These are phyloP conservation scores for Exophiala phaeomuriformis DNA, from an alignment of 2,329 filamentous ascomycete species.

Conservation along the genomic window DNA sequence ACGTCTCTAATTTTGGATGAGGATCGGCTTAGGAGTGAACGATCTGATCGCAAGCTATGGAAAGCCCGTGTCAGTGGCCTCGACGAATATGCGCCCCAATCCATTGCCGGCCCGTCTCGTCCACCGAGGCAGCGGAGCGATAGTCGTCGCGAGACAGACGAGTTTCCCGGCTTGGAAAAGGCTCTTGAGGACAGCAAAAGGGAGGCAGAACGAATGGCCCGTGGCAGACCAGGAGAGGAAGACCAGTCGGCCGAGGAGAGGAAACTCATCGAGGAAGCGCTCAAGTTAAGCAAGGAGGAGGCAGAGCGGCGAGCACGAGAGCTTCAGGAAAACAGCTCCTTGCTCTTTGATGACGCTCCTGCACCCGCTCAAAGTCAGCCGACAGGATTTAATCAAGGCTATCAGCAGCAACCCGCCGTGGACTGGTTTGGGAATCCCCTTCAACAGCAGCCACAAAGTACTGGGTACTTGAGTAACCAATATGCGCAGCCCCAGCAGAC, in stretches of 20 bases:
- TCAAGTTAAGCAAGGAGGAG: no score
- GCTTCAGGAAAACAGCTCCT: slow-evolving; percentile 76
- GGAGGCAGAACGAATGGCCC: no score
- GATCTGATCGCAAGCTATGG: slow-evolving; percentile 87
- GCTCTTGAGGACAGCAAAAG: no score
- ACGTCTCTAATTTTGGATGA: slow-evolving; percentile 89
- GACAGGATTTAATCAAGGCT: slow-evolving; percentile 92
- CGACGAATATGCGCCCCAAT: slow-evolving; percentile 62
- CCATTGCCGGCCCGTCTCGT: slow-evolving; percentile 39
- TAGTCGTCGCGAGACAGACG: no score
- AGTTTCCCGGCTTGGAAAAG: no score
- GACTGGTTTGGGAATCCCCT: slow-evolving; percentile 97
- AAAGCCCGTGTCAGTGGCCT: slow-evolving; percentile 92
- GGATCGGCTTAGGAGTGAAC: slow-evolving; percentile 80
- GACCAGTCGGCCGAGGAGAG: no score
- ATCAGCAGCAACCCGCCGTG: slow-evolving; percentile 91
- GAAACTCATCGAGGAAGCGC: no score
- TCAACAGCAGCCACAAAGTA: slow-evolving; percentile 64
- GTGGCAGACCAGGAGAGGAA: no score
- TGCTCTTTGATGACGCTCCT: slow-evolving; percentile 77
- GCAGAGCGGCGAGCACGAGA: slow-evolving; percentile 74
- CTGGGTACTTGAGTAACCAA: slow-evolving; percentile 59
- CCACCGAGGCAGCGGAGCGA: no score
- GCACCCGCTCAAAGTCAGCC: slow-evolving; percentile 63
- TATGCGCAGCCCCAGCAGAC: slow-evolving; percentile 62